Evolutionary conservation across 2,329 filamentous ascomycete genomes (phyloP).

Genomic region (Xylariaceae sp.): DNA sequence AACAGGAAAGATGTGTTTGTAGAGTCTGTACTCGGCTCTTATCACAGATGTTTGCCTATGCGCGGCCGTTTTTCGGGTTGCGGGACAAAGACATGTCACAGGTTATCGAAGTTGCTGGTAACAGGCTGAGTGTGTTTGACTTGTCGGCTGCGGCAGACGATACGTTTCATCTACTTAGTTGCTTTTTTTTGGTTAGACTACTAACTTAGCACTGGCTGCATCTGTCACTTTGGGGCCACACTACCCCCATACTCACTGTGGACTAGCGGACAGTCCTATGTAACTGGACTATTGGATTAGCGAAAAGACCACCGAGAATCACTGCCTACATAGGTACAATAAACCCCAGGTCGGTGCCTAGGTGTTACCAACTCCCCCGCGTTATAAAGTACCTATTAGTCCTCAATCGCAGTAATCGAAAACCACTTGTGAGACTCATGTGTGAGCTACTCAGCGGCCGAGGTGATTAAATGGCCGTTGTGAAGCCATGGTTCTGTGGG

Average conservation of each 20-base stretch:
- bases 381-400: slow-evolving; percentile 6
- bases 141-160: slow-evolving; percentile 6
- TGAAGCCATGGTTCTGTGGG: not conserved
- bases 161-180: slow-evolving; percentile 2
- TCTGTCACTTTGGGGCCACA: no score
- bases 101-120: not conserved
- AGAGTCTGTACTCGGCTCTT: not conserved
- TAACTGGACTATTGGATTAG: slow-evolving; percentile 10
- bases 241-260: slow-evolving; percentile 7
- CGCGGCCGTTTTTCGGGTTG: not conserved
- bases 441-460: not conserved
- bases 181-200: not conserved
- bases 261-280: slow-evolving; percentile 7
- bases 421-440: not conserved
- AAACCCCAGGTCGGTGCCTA: no score
- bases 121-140: no score
- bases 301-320: slow-evolving; percentile 15
- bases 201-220: no score
- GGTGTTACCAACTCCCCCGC: slow-evolving; percentile 10
- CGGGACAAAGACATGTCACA: slow-evolving; percentile 17
- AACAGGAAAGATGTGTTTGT: not conserved
- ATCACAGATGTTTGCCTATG: slow-evolving; percentile 7
- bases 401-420: no score
- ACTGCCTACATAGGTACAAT: no score
- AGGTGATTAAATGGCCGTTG: slow-evolving; percentile 5